Conservation (phyloP, 176 grass and related monocot species). For the Oryza nivara region DNA sequence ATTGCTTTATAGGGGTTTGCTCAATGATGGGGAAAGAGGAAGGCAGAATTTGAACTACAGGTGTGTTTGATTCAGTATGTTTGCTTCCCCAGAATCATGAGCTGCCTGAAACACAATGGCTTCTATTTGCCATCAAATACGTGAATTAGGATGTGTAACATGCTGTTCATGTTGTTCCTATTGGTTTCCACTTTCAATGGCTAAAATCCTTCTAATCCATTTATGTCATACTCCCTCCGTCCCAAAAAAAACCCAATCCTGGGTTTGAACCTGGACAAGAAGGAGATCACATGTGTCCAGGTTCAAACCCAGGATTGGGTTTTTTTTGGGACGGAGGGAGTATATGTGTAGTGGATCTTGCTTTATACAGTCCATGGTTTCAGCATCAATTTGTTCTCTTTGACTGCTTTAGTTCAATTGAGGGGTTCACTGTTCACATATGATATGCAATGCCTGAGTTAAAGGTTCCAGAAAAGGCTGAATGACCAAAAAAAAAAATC, state of each 20-base stretch:
- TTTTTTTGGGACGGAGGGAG: no score
- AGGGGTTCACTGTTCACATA: neutral
- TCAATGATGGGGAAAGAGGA: neutral
- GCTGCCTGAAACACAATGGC: neutral
- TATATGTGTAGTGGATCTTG: neutral
- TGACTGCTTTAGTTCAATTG: neutral
- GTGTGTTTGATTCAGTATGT: neutral
- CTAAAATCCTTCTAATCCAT: neutral
- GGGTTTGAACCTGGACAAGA: no score
- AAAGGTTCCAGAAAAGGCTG: neutral
- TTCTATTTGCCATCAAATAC: neutral
- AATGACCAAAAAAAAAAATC: no score
- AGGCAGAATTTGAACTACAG: neutral
- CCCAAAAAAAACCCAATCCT: no score
- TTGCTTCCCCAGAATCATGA: neutral
- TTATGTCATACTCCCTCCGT: neutral
- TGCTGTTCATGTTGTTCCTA: neutral
- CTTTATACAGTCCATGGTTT: neutral
- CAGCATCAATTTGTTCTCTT: neutral
- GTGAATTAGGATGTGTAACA: neutral
- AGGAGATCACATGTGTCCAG: no score
- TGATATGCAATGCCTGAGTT: neutral
- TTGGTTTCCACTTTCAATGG: neutral
- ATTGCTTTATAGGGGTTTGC: neutral
- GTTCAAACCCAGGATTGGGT: no score